Evolutionary conservation across 129 eudicot species (phyloP), one percentile per base, ranked within the genome.

Genomic region (Dittrichia graveolens): DNA sequence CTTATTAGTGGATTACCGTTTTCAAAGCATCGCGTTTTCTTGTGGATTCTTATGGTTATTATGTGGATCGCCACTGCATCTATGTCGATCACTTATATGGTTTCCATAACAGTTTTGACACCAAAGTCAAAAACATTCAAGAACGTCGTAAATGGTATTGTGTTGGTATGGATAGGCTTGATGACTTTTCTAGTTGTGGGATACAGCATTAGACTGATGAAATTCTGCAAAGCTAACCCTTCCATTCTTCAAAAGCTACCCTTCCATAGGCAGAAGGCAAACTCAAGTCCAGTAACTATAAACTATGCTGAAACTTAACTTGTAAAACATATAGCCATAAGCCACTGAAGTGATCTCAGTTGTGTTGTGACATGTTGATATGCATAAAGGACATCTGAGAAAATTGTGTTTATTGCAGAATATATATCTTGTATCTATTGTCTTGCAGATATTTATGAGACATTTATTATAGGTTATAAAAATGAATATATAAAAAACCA

Each of bases 1-100:
- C 86, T 87, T 24, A 84, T 84, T 4, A 79, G 89, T 35, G 85
- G 85, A 14, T 57, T 87, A 39, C 82, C 83, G 0, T 70, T 50
- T 15, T 8, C 76, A 37, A 83, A 19, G 70, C 65, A 61, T 14
- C 64, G 53, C 37, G 49, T 78, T 3, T 65, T 71, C 61, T 57
- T 83, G 86, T 81, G 85, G 85, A 14, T 61, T 62, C 38, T 83
- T 75, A 77, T 78, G 85, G 80, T 78, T 47, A 80, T 71, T 31
- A 77, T 83, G 87, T 80, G 85, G 91, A 8, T 83, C 1, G 79
- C 87, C 4, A 58, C 85, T 0, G 52, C 83, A 3, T 49, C 85
- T 3, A 65, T 71, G 55, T 75, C 83, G 4, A 7, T 72, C 2
- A 59, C 85, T 10, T 85, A 79, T 66, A 57, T 55, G 38, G 52